A percentile compares a stretch with the other conserved stretches of the same genome.
Evolutionary conservation across 768 basidiomycete species (phyloP).

Genomic region (Hericium alpestre): DNA sequence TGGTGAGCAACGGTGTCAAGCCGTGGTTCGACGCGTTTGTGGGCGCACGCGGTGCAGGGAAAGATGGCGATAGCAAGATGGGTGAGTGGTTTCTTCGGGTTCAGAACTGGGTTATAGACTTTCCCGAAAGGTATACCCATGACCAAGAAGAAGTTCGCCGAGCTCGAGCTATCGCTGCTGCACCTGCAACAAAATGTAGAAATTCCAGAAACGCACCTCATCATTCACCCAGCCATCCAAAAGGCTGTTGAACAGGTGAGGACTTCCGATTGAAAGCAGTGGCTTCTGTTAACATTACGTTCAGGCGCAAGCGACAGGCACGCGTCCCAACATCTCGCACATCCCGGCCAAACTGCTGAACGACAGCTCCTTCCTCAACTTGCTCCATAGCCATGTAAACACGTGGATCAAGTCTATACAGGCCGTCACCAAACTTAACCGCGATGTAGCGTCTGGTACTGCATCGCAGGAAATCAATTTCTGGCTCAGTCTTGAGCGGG

Average conservation of each 20-base stretch:
- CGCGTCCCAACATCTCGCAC: conserved; percentile 64
- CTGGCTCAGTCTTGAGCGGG: conserved; percentile 91
- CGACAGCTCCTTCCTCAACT: conserved; percentile 88
- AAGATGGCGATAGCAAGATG: conserved; percentile 76
- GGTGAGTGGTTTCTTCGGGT: conserved; percentile 29
- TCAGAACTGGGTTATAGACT: not conserved
- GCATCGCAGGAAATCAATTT: conserved; percentile 99
- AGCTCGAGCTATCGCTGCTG: conserved; percentile 85
- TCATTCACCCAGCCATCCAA: conserved; percentile 84
- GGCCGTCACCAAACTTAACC: conserved; percentile 86
- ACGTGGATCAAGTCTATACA: conserved; percentile 98
- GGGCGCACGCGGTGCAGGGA: conserved; percentile 64
- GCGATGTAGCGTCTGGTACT: conserved; percentile 89
- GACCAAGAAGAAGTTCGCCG: conserved; percentile 99
- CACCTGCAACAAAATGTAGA: conserved; percentile 99
- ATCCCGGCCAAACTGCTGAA: conserved; percentile 65
- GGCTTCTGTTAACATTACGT: not conserved
- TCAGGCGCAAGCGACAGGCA: conserved; percentile 39
- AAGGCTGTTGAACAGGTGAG: conserved; percentile 64
- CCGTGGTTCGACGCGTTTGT: conserved; percentile 99
- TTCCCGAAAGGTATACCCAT: conserved; percentile 68
- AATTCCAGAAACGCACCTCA: conserved; percentile 90
- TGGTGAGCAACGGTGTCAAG: conserved; percentile 92
- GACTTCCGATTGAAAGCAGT: not conserved
- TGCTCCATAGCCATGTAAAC: conserved; percentile 88